Evolutionary conservation across 176 grass and related monocot genomes (phyloP).

Genomic region (Carex pumila): DNA sequence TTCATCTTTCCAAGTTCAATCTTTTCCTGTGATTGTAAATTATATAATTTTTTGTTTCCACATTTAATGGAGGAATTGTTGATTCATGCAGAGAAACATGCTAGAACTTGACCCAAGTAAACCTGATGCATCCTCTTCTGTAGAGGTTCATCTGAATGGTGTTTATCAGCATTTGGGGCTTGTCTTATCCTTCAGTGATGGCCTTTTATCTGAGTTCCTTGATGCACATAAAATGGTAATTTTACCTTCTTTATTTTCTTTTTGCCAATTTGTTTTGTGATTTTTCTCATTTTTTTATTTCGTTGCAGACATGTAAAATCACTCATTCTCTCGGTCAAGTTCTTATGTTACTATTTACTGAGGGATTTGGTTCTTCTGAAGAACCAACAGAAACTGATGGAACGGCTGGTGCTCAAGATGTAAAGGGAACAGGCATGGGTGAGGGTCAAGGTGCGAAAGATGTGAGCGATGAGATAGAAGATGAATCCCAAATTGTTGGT

Average conservation of each 20-base stretch:
- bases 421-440: slow-evolving; percentile 89
- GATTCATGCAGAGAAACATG: slow-evolving; percentile 19
- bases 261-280: neutral
- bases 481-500: slow-evolving; percentile 63
- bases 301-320: slow-evolving; percentile 71
- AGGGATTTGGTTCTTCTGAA: slow-evolving; percentile 74
- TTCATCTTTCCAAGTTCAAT: slow-evolving; percentile 15
- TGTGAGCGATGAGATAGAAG: slow-evolving; percentile 75
- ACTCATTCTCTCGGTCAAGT: slow-evolving; percentile 67
- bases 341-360: slow-evolving; percentile 61
- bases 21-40: neutral
- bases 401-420: slow-evolving; percentile 45
- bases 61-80: slow-evolving; percentile 6
- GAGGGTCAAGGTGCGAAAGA: slow-evolving; percentile 75
- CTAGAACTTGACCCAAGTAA: slow-evolving; percentile 29
- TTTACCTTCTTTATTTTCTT: slow-evolving; percentile 1
- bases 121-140: slow-evolving; percentile 36
- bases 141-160: slow-evolving; percentile 51
- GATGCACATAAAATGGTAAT: slow-evolving; percentile 60
- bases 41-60: slow-evolving; percentile 2
- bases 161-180: slow-evolving; percentile 51
- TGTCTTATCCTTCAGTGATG: slow-evolving; percentile 51
- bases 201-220: slow-evolving; percentile 80
- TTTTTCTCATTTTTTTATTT: neutral
- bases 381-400: slow-evolving; percentile 53